phyloP scores from a whole-genome alignment of 2,329 filamentous ascomycete species.

The Monilinia aucupariae region DNA sequence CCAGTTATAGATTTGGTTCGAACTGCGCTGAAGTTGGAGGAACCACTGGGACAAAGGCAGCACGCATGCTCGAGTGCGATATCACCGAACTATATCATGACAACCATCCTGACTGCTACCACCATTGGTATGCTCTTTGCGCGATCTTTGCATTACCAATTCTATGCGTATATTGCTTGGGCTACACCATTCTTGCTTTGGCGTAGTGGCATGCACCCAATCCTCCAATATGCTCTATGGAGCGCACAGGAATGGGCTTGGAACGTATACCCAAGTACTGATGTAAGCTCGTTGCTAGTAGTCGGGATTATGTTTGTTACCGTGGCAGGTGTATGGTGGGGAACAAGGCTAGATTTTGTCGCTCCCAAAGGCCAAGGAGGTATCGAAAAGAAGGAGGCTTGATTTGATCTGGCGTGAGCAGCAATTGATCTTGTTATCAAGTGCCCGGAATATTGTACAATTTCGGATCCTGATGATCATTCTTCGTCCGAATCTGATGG shows the following conservation, averaged over 20 bases:
- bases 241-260: slow-evolving; percentile 65
- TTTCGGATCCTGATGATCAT: slow-evolving; percentile 36
- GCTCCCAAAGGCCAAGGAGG: slow-evolving; percentile 27
- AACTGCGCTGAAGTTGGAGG: slow-evolving; percentile 29
- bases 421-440: not conserved
- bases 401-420: slow-evolving; percentile 17
- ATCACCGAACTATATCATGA: slow-evolving; percentile 56
- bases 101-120: slow-evolving; percentile 56
- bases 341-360: slow-evolving; percentile 35
- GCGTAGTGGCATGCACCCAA: slow-evolving; percentile 55
- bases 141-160: slow-evolving; percentile 68
- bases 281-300: slow-evolving; percentile 57
- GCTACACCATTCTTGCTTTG: slow-evolving; percentile 66
- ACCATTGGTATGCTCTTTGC: slow-evolving; percentile 66
- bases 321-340: slow-evolving; percentile 42
- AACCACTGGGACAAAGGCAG: slow-evolving; percentile 40
- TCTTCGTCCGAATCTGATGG: slow-evolving; percentile 71
- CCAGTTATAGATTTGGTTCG: slow-evolving; percentile 42
- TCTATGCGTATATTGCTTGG: slow-evolving; percentile 70
- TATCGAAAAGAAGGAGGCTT: slow-evolving; percentile 27
- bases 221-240: slow-evolving; percentile 56
- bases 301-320: slow-evolving; percentile 65
- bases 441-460: not conserved
- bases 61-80: slow-evolving; percentile 46
- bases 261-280: slow-evolving; percentile 68